phyloP scores from a whole-genome alignment of 768 basidiomycete genomes.

The Leccinum variicolor region DNA sequence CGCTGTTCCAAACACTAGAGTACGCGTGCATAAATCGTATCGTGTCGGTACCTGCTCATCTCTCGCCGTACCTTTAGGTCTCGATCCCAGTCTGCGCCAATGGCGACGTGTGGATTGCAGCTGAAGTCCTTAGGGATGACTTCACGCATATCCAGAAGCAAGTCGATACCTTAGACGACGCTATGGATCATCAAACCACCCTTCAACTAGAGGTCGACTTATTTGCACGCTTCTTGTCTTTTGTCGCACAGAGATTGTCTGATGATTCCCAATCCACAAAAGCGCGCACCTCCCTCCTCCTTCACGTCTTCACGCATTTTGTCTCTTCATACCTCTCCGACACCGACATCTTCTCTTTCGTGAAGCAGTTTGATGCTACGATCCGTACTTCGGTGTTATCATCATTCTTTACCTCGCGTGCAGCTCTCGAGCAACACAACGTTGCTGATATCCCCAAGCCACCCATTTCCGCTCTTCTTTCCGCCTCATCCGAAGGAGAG shows the following conservation, averaged over 20 bases:
- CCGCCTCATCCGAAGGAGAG: conserved; percentile 55
- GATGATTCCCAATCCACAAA: conserved; percentile 49
- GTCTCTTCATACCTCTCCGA: conserved; percentile 66
- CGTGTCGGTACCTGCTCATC: conserved; percentile 3
- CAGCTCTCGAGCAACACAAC: conserved; percentile 58
- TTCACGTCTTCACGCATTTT: conserved; percentile 76
- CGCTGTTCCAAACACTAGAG: conserved; percentile 32
- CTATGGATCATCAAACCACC: conserved; percentile 48
- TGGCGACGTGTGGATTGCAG: conserved; percentile 84
- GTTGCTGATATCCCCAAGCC: conserved; percentile 54
- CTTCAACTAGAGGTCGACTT: conserved; percentile 73
- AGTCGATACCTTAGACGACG: conserved; percentile 53
- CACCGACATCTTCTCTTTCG: conserved; percentile 80
- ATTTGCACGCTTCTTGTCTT: conserved; percentile 77
- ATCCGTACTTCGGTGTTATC: conserved; percentile 73
- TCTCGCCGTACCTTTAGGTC: conserved; percentile 42
- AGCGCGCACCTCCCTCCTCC: conserved; percentile 63
- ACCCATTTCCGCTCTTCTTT: conserved; percentile 66
- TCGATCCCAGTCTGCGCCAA: conserved; percentile 85
- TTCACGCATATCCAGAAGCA: conserved; percentile 66
- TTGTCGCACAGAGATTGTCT: conserved; percentile 62
- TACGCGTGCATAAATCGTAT: conserved; percentile 21
- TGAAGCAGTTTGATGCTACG: conserved; percentile 70
- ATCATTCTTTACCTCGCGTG: conserved; percentile 76
- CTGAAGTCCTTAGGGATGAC: conserved; percentile 88